These are phyloP conservation scores for Solanum ossicruentum DNA, from an alignment of 257 asterid genomes.

Conservation along the genomic window DNA sequence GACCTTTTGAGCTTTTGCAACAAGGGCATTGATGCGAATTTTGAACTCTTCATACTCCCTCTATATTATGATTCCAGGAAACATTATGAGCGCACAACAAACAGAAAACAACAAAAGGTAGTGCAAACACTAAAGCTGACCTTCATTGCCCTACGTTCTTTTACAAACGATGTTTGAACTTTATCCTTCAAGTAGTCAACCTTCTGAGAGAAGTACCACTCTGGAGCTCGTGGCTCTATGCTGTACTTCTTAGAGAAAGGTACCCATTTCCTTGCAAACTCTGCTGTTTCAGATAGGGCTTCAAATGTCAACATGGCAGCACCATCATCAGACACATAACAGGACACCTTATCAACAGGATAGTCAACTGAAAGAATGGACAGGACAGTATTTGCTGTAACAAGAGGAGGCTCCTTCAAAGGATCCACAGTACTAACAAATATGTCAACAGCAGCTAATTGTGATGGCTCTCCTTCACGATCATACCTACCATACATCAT, in stretches of 20 bases:
- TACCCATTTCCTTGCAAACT: constrained; percentile 93
- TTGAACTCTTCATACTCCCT: constrained; percentile 96
- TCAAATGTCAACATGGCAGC: constrained; percentile 90
- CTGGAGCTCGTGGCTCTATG: constrained; percentile 98
- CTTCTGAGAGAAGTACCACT: constrained; percentile 88
- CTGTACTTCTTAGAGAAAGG: constrained; percentile 79
- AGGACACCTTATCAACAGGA: constrained; percentile 95
- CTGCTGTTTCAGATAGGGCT: constrained; percentile 87
- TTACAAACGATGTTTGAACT: constrained; percentile 87
- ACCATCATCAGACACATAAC: constrained; percentile 97
- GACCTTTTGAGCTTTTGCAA: constrained; percentile 79
- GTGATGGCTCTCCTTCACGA: constrained; percentile 96
- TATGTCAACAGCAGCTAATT: constrained; percentile 97
- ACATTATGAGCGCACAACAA: constrained; percentile 8
- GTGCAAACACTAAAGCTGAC: constrained; percentile 18
- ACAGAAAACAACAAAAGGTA: neutral
- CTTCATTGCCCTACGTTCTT: constrained; percentile 98
- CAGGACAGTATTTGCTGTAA: constrained; percentile 88
- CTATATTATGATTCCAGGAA: constrained; percentile 26
- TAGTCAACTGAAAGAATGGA: constrained; percentile 93
- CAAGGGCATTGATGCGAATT: constrained; percentile 71
- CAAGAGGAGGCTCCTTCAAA: constrained; percentile 94
- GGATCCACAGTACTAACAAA: constrained; percentile 99
- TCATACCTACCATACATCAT: constrained; percentile 58
- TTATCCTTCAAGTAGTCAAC: constrained; percentile 83